Conservation (phyloP, 225 moss, liverwort and hornwort species). For the Sphagnum tenellum region DNA sequence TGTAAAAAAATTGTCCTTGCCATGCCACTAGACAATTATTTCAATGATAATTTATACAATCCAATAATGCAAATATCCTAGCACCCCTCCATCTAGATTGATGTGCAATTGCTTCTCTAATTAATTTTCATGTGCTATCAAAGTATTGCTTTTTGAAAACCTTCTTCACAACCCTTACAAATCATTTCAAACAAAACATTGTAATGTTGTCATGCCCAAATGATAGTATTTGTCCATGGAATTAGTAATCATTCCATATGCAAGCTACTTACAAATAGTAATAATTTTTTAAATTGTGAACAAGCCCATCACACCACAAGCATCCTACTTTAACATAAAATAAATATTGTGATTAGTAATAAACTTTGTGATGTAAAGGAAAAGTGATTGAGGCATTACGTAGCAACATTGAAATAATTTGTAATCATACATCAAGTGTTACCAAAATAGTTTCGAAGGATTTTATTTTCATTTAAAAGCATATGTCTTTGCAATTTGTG, state of each 20-base stretch:
- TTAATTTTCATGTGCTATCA: no score
- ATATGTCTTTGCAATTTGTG: no score
- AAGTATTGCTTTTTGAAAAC: no score
- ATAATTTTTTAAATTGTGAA: slow-evolving; percentile 1
- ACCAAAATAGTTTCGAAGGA: no score
- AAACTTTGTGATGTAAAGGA: not conserved
- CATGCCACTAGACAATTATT: not conserved
- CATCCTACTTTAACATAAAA: slow-evolving; percentile 8
- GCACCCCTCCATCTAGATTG: no score
- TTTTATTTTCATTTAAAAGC: no score
- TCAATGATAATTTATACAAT: slow-evolving; percentile 3
- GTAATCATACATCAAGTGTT: no score
- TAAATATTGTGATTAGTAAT: slow-evolving; percentile 2
- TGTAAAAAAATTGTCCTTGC: not conserved
- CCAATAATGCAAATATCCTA: not conserved
- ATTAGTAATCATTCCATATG: slow-evolving; percentile 2
- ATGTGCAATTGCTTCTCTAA: no score
- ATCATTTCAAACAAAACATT: no score
- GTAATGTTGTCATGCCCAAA: not conserved
- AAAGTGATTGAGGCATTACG: not conserved
- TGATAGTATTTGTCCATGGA: slow-evolving; percentile 1
- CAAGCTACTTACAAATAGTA: not conserved
- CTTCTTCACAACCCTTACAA: not conserved
- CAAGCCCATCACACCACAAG: slow-evolving; percentile 1
- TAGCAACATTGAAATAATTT: no score